These are phyloP conservation scores for Arthrobotrys sphaeroides DNA, from an alignment of 2,329 filamentous ascomycete species.

Conservation along the genomic window DNA sequence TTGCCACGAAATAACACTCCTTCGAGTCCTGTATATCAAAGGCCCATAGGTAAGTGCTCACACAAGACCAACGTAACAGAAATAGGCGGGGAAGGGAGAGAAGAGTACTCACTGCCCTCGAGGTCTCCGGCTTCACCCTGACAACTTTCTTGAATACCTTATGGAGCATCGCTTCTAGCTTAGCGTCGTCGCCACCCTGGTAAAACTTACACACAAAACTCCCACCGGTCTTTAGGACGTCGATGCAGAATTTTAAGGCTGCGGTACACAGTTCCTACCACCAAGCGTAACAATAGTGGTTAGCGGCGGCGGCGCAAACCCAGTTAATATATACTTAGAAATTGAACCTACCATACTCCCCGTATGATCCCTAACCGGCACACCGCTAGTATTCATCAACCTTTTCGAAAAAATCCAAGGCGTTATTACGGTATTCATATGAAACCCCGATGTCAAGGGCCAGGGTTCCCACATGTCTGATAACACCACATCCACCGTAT, in stretches of 20 bases:
- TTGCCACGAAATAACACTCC: slow-evolving; percentile 56
- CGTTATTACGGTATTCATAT: slow-evolving; percentile 88
- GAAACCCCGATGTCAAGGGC: slow-evolving; percentile 75
- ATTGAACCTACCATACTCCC: slow-evolving; percentile 83
- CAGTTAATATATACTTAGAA: background rate
- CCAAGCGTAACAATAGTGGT: background rate
- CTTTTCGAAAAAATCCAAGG: slow-evolving; percentile 76
- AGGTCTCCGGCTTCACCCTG: slow-evolving; percentile 90
- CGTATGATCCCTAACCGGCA: slow-evolving; percentile 83
- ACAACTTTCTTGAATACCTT: slow-evolving; percentile 81
- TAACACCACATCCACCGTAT: slow-evolving; percentile 85
- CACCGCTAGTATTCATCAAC: slow-evolving; percentile 99
- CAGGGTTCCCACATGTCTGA: slow-evolving; percentile 99
- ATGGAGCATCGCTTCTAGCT: slow-evolving; percentile 77
- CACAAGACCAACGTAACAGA: too few relatives aligned
- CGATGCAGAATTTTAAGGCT: slow-evolving; percentile 83
- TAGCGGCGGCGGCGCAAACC: too few relatives aligned
- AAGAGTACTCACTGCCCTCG: slow-evolving; percentile 74
- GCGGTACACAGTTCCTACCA: slow-evolving; percentile 87
- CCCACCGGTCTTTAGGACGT: slow-evolving; percentile 81
- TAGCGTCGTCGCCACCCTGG: slow-evolving; percentile 85
- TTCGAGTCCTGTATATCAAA: slow-evolving; percentile 54
- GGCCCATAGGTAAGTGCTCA: too few relatives aligned
- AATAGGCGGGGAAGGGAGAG: background rate
- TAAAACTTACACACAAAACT: slow-evolving; percentile 99